Evolutionary conservation across 176 grass and related monocot genomes (phyloP), one percentile per base, ranked within the genome.

Genomic region (Lolium perenne): DNA sequence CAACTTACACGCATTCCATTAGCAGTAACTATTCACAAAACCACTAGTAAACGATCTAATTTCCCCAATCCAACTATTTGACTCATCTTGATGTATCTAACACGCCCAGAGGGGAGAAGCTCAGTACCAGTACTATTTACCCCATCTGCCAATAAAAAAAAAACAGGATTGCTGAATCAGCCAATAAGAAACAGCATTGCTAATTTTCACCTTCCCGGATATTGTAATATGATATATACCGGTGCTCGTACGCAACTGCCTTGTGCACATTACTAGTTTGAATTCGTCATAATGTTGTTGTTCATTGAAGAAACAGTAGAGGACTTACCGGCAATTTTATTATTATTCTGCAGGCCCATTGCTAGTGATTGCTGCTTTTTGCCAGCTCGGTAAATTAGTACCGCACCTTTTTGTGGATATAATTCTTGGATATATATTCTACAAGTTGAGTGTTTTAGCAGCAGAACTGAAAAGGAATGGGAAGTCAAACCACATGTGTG

Each of bases 361-460:
- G 59, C 50, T 85, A 51, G 5, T 85, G 4, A 15, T 85, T n/a
- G 73, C 83, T 15, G 73, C 29, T 53, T 21, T 85, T 1, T 85
- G 32, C 8, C 61, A 77, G 60, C 49, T 85, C 10, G 10, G 11
- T 10, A 69, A 7, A 20, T 65, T 85, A 53, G 83, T 6, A 13
- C 83, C 74, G 5, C 45, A 3, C 4, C 72, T 85, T 65, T 85
- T 56, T 8, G 21, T 85, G 73, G 83, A 85, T 65, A 68, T 78
- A 0, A 48, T 78, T 78, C 47, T 85, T 25, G 83, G 29, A 45
- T 68, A 67, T n/a, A 55, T 85, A 45, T 56, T 67, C 74, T 85
- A 77, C 60, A 85, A 68, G 20, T 2, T 67, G 29, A 67, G 73
- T 45, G 83, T 85, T 69, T 58, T 85, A 45, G 83, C 73, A 56